phyloP scores from a whole-genome alignment of 805 yeast genomes.

The Kodamaea hsintzibuensis region DNA sequence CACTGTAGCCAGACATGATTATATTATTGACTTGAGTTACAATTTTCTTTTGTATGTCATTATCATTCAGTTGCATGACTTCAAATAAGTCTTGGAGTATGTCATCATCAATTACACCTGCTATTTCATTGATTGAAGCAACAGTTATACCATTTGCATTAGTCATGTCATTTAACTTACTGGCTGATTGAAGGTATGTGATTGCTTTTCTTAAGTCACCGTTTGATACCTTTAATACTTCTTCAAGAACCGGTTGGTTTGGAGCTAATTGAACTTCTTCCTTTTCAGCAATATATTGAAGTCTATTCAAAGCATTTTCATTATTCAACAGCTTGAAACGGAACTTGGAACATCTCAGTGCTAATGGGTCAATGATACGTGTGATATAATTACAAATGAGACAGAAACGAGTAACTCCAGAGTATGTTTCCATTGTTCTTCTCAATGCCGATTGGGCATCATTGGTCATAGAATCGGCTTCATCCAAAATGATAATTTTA shows the following conservation, averaged over 20 bases:
- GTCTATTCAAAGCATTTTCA: slow-evolving; percentile 65
- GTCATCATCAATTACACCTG: slow-evolving; percentile 67
- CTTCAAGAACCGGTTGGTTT: slow-evolving; percentile 56
- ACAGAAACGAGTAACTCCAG: slow-evolving; percentile 87
- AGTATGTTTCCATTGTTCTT: slow-evolving; percentile 90
- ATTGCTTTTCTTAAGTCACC: slow-evolving; percentile 96
- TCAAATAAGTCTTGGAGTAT: slow-evolving; percentile 44
- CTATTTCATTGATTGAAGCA: slow-evolving; percentile 60
- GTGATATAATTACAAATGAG: slow-evolving; percentile 95
- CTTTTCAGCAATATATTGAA: slow-evolving; percentile 56
- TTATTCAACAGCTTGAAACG: slow-evolving; percentile 80
- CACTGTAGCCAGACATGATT: slow-evolving; percentile 75
- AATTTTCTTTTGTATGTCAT: slow-evolving; percentile 28
- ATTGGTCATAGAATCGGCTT: slow-evolving; percentile 96
- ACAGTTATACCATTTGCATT: slow-evolving; percentile 38
- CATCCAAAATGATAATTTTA: slow-evolving; percentile 88
- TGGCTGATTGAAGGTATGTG: slow-evolving; percentile 83
- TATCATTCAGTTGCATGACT: slow-evolving; percentile 28
- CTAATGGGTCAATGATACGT: slow-evolving; percentile 92
- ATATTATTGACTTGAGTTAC: slow-evolving; percentile 49
- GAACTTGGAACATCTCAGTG: slow-evolving; percentile 95
- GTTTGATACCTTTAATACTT: slow-evolving; percentile 67
- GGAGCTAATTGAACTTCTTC: slow-evolving; percentile 28
- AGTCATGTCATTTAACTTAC: slow-evolving; percentile 47
- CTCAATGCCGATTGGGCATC: slow-evolving; percentile 96